Evolutionary conservation across 2,329 filamentous ascomycete genomes (phyloP), one percentile per base, ranked within the genome.

Genomic region (Hymenoscyphus albidus): DNA sequence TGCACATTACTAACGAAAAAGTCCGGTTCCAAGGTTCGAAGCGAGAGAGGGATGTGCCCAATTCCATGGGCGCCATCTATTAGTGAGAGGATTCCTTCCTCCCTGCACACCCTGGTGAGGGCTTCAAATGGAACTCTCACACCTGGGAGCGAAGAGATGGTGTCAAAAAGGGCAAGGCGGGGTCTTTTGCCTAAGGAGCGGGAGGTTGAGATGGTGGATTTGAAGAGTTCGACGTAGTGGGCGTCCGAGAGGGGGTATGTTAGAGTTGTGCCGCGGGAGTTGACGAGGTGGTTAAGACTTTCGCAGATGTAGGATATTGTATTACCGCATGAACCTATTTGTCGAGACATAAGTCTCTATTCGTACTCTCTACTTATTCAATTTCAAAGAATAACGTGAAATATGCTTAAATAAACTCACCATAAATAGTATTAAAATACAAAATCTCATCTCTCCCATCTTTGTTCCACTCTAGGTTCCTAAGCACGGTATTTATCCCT

Each of bases 1-100:
- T 96, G 91, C 71, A 88, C 91, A 76, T 97, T 97, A 63, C 83
- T 89, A 14, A 94, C 84, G 73, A 96, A 91, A 78, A 96, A 97
- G 76, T 97, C 93, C 0, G 92, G 88, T 67, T 93, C 85, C 2
- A 93, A 78, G 3, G 78, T 76, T 0, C 74, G 68, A 14, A 97
- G 77, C 75, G 96, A 85, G 7, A 97, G 76, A 0, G 83, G 80
- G 7, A 97, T 82, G 77, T 95, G 89, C 1, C 94, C 94, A 31
- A 96, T 79, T 0, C 89, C 89, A 77, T 98, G 94, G 0, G 94
- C 94, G 16, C 86, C 93, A 74, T 98, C 94, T 14, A 74, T 44
- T 22, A 92, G 79, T 70, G 89, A 93, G 62, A 94, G 74, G 2
- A 97, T 79, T 0, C 84, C 85, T 31, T 88, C 79, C 64, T 88